These are phyloP conservation scores for Tuber umbilicatum DNA, from an alignment of 495 filamentous ascomycete species.

Conservation along the genomic window DNA sequence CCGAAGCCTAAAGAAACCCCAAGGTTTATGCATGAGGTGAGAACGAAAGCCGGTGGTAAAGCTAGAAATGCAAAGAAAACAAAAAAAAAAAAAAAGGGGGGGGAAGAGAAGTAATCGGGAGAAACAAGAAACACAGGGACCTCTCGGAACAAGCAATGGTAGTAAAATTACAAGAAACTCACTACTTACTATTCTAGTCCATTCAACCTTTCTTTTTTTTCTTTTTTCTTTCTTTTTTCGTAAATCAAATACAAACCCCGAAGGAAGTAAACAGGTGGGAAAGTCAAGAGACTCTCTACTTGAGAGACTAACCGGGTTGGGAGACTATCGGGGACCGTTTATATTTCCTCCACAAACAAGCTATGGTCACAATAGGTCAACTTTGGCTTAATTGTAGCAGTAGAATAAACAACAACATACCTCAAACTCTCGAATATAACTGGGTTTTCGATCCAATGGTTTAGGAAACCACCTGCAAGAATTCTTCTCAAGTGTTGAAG, in stretches of 20 bases:
- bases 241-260: neutral
- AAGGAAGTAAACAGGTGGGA: neutral
- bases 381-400: neutral
- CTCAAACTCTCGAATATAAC: slow-evolving; percentile 71
- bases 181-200: neutral
- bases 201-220: neutral
- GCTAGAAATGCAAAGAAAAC: neutral
- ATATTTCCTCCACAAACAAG: slow-evolving; percentile 4
- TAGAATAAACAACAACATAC: slow-evolving; percentile 26
- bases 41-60: neutral
- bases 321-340: neutral
- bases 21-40: neutral
- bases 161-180: neutral
- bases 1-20: neutral
- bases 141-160: neutral
- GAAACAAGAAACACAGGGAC: neutral
- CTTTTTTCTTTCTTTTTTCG: neutral
- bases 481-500: slow-evolving; percentile 68
- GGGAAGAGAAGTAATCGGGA: neutral
- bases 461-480: slow-evolving; percentile 70
- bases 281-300: neutral
- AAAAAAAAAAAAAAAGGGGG: neutral
- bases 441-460: slow-evolving; percentile 75
- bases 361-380: neutral
- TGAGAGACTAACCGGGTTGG: neutral